These are phyloP conservation scores for Silene latifolia DNA, from an alignment of 148 eudicot genomes.

Conservation along the genomic window DNA sequence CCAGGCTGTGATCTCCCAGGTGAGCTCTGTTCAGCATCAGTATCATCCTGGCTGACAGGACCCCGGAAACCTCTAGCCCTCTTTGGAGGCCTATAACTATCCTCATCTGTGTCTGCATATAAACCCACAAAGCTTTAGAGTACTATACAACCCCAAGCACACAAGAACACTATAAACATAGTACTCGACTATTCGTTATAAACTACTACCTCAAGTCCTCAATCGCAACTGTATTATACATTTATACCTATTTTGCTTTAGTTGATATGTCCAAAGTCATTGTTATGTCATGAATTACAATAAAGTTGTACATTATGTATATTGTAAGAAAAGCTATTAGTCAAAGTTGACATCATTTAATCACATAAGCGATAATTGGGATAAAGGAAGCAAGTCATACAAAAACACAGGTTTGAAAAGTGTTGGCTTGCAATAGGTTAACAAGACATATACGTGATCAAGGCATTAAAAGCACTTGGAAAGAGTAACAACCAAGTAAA, in stretches of 20 bases:
- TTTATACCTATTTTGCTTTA: not conserved
- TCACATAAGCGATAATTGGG: not conserved
- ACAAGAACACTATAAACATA: not conserved
- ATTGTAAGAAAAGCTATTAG: not conserved
- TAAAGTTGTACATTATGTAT: not conserved
- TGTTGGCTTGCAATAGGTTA: too few relatives aligned
- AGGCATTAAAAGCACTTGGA: too few relatives aligned
- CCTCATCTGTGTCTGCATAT: conserved; percentile 81
- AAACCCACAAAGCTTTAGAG: not conserved
- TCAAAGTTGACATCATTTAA: not conserved
- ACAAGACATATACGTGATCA: too few relatives aligned
- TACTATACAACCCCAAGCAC: not conserved
- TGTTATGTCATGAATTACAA: not conserved
- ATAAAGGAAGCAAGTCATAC: not conserved
- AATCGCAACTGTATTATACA: too few relatives aligned
- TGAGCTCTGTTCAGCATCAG: conserved; percentile 82
- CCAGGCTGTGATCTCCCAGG: conserved; percentile 78
- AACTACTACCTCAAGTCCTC: not conserved
- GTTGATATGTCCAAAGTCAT: not conserved
- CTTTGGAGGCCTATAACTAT: conserved; percentile 72
- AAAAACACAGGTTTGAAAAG: too few relatives aligned
- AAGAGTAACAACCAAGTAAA: too few relatives aligned
- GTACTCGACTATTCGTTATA: not conserved
- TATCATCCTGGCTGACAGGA: conserved; percentile 53
- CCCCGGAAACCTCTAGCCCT: conserved; percentile 58